Percentiles rank a stretch among this genome's conserved stretches.
These are phyloP conservation scores for Xylaria hypoxylon DNA, from an alignment of 2,329 filamentous ascomycete genomes.

Conservation along the genomic window DNA sequence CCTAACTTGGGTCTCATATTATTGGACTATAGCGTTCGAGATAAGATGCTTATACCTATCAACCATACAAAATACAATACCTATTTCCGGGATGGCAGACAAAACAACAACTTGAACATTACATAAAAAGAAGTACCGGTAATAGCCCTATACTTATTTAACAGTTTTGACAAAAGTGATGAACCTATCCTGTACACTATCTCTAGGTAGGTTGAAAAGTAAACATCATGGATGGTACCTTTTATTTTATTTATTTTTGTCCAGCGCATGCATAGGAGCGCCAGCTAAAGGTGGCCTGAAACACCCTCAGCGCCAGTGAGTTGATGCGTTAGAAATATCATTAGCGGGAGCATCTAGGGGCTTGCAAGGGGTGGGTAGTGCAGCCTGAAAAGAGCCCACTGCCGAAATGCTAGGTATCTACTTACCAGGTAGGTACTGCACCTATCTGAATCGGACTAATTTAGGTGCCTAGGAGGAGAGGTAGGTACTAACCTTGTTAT, in stretches of 20 bases:
- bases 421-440: no score
- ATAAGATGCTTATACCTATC: not conserved
- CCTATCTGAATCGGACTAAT: conserved; percentile 33
- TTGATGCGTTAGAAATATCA: conserved; percentile 21
- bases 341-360: not conserved
- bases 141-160: not conserved
- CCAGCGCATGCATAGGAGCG: conserved; percentile 5
- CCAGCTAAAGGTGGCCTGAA: conserved; percentile 21
- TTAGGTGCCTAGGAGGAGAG: not conserved
- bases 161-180: no score
- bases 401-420: conserved; percentile 25
- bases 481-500: not conserved
- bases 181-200: no score
- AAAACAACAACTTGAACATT: no score
- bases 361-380: conserved; percentile 12
- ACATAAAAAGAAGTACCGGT: not conserved
- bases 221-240: no score
- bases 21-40: not conserved
- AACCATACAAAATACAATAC: no score
- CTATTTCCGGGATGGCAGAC: no score
- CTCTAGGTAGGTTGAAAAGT: no score
- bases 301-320: conserved; percentile 21
- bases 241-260: not conserved
- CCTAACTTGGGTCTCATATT: not conserved
- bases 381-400: conserved; percentile 13